Percentiles rank a stretch among this genome's conserved stretches.
Conservation (phyloP, 179 eudicot species). For the Vitellaria paradoxa region DNA sequence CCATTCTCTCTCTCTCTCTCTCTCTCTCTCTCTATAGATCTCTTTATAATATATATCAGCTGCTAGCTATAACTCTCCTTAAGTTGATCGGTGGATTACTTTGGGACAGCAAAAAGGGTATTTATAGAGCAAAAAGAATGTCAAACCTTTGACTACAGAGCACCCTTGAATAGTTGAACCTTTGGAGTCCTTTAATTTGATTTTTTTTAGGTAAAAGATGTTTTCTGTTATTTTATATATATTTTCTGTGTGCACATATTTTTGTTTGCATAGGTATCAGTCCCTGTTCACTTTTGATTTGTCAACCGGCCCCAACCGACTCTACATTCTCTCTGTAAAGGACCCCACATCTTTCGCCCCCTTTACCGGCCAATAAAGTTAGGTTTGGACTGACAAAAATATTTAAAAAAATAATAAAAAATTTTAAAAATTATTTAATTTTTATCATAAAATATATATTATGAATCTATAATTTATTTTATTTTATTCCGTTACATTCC, state of each 20-base stretch:
- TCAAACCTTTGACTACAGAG: not conserved
- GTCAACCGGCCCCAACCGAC: not conserved
- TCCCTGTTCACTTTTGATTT: not conserved
- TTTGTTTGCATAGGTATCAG: not conserved
- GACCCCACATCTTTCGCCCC: not conserved
- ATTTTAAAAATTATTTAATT: too few relatives aligned
- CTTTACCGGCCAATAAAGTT: too few relatives aligned
- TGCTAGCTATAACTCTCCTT: not conserved
- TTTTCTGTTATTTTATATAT: not conserved
- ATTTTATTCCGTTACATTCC: too few relatives aligned
- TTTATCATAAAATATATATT: too few relatives aligned
- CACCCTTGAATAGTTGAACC: too few relatives aligned
- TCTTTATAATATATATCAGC: too few relatives aligned
- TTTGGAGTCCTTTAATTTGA: too few relatives aligned
- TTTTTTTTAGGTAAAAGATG: not conserved
- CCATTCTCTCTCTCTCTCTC: slow-evolving; percentile 22
- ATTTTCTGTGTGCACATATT: not conserved
- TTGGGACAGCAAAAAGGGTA: not conserved
- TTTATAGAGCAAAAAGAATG: slow-evolving; percentile 13
- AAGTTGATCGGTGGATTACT: not conserved
- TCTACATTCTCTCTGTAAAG: not conserved
- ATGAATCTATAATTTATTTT: too few relatives aligned
- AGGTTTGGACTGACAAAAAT: too few relatives aligned
- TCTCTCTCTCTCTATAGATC: slow-evolving; percentile 4
- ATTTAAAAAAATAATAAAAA: too few relatives aligned